A percentile compares a stretch with the other conserved stretches of the same genome.
Conservation (phyloP, 2,329 filamentous ascomycete genomes). For the Biscogniauxia mediterranea region DNA sequence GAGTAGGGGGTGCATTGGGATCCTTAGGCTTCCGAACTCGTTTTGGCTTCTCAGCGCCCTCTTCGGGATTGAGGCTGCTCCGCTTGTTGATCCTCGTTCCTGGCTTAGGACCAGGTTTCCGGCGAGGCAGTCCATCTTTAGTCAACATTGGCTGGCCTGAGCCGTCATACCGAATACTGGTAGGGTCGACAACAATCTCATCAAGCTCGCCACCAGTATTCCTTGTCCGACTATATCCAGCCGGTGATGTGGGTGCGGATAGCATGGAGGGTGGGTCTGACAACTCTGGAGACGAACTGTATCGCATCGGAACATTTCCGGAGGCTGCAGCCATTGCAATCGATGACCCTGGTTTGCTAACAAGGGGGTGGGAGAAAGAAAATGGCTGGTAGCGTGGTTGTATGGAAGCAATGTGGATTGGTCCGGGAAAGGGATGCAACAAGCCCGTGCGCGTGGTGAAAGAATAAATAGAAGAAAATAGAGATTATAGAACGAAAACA, state of each 20-base stretch:
- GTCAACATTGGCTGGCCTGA: constrained; percentile 46
- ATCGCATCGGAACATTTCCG: constrained; percentile 24
- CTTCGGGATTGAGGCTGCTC: constrained; percentile 39
- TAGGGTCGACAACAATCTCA: constrained; percentile 34
- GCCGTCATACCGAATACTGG: constrained; percentile 31
- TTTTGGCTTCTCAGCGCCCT: constrained; percentile 43
- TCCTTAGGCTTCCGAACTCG: constrained; percentile 58
- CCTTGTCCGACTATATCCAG: constrained; percentile 22
- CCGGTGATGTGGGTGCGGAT: constrained; percentile 31
- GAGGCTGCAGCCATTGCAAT: constrained; percentile 25
- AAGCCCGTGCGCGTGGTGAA: background rate
- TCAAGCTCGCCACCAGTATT: constrained; percentile 28
- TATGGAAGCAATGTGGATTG: background rate
- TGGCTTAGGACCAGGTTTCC: constrained; percentile 65
- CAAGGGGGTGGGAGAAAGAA: background rate
- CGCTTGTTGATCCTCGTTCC: constrained; percentile 52
- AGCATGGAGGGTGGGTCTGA: constrained; percentile 34
- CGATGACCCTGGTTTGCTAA: background rate
- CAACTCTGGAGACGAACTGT: constrained; percentile 34
- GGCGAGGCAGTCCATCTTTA: constrained; percentile 56
- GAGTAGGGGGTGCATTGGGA: constrained; percentile 54
- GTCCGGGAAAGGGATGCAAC: background rate
- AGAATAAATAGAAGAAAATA: background rate
- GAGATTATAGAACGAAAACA: background rate
- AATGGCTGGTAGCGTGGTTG: background rate